phyloP scores from a whole-genome alignment of 2,329 filamentous ascomycete genomes.

The Monosporascus ibericus region DNA sequence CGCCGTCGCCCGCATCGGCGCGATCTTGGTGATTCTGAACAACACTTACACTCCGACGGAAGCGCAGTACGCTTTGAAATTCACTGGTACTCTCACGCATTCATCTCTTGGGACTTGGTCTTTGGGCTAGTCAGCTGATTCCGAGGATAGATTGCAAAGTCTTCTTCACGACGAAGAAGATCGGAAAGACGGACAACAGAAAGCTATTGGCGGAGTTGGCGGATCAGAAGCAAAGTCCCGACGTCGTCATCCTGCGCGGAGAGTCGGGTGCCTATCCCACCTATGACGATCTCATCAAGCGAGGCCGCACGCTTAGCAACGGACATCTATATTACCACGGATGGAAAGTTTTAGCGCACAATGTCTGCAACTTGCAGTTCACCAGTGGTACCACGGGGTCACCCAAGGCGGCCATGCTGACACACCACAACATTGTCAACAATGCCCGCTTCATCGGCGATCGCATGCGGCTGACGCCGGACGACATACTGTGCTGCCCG shows the following conservation, averaged over 20 bases:
- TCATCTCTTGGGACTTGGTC: constrained; percentile 8
- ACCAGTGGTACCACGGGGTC: constrained; percentile 69
- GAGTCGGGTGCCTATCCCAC: constrained; percentile 48
- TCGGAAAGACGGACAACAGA: constrained; percentile 59
- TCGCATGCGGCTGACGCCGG: constrained; percentile 61
- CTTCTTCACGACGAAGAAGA: constrained; percentile 65
- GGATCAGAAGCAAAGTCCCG: constrained; percentile 36
- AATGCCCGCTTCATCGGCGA: constrained; percentile 68
- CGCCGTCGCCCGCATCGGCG: constrained; percentile 60
- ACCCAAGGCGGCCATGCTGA: constrained; percentile 70
- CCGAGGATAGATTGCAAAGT: constrained; percentile 58
- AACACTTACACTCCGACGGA: constrained; percentile 75
- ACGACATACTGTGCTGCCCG: constrained; percentile 71
- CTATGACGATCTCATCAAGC: constrained; percentile 52
- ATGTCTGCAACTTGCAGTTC: constrained; percentile 70
- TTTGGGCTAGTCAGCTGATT: neutral
- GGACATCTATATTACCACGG: constrained; percentile 47
- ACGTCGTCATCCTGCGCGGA: constrained; percentile 56
- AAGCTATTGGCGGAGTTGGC: constrained; percentile 51
- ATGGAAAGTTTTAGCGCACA: constrained; percentile 52
- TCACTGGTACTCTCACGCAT: constrained; percentile 46
- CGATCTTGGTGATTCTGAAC: constrained; percentile 70
- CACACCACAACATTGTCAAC: constrained; percentile 60
- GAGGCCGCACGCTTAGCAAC: constrained; percentile 42
- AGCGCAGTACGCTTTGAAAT: constrained; percentile 63